Conservation (phyloP, 129 eudicot species). For the Artemisia annua region DNA sequence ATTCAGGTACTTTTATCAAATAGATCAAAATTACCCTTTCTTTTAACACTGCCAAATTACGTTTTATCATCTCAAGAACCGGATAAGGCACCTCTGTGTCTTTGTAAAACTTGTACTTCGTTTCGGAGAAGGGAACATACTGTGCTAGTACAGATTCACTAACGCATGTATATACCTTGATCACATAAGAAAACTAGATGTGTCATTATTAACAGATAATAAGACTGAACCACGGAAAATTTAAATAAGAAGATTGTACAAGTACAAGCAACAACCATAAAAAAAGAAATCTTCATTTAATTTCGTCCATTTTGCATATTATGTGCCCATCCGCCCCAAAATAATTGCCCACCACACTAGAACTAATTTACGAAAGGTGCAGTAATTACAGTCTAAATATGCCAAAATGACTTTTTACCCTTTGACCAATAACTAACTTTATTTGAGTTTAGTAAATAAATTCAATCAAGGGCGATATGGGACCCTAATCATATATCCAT, state of each 20-base stretch:
- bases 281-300: not conserved
- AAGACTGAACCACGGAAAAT: not conserved
- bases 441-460: too few relatives aligned
- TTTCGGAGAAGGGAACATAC: slow-evolving; percentile 53
- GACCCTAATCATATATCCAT: too few relatives aligned
- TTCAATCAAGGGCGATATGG: too few relatives aligned
- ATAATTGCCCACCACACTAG: too few relatives aligned
- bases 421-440: too few relatives aligned
- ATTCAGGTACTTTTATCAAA: not conserved
- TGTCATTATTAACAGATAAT: slow-evolving; percentile 11
- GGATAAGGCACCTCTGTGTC: slow-evolving; percentile 36
- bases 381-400: too few relatives aligned
- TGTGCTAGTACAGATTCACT: slow-evolving; percentile 59
- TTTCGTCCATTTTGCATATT: not conserved
- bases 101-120: slow-evolving; percentile 44
- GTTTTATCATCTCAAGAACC: slow-evolving; percentile 12
- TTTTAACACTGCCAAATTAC: slow-evolving; percentile 28
- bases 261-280: not conserved
- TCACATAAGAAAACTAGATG: slow-evolving; percentile 11
- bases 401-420: too few relatives aligned
- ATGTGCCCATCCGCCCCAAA: not conserved
- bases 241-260: not conserved
- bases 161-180: slow-evolving; percentile 78
- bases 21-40: slow-evolving; percentile 44
- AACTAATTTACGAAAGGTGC: too few relatives aligned